These are phyloP conservation scores for Cercospora sp. DNA, from an alignment of 2,329 filamentous ascomycete species.

Conservation along the genomic window DNA sequence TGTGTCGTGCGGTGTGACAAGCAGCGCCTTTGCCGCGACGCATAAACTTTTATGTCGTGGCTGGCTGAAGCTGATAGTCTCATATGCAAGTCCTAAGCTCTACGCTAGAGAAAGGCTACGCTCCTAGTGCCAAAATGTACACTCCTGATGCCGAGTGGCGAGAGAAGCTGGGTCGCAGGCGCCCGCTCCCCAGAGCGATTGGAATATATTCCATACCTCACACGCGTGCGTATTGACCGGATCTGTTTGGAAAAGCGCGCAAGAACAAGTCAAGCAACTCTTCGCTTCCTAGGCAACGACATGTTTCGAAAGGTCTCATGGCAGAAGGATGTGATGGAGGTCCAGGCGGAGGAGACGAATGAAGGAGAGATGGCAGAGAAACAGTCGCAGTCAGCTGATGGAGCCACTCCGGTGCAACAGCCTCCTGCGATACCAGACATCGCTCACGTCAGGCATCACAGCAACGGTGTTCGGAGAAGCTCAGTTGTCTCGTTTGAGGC, in stretches of 20 bases:
- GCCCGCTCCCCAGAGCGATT: neutral
- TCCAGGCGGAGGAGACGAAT: neutral
- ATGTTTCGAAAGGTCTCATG: constrained; percentile 6
- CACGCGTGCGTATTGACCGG: neutral
- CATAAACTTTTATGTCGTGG: neutral
- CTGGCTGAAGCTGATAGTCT: neutral
- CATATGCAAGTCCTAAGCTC: neutral
- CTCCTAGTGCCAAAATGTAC: neutral
- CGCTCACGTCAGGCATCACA: neutral
- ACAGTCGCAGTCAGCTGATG: neutral
- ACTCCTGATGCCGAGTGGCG: neutral
- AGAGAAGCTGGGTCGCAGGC: neutral
- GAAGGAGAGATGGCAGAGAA: neutral
- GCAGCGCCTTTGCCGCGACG: neutral
- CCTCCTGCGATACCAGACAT: neutral
- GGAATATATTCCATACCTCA: neutral
- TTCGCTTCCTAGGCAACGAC: neutral
- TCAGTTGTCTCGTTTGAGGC: constrained; percentile 5
- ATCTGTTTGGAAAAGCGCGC: neutral
- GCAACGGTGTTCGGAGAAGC: neutral
- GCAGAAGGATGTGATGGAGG: neutral
- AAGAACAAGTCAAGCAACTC: neutral
- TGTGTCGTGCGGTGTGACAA: neutral
- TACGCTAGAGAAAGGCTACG: neutral
- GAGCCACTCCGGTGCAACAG: neutral